Base-by-base conservation (phyloP, 139 green algal genomes). In the Chlamydomonas asymmetrica region DNA sequence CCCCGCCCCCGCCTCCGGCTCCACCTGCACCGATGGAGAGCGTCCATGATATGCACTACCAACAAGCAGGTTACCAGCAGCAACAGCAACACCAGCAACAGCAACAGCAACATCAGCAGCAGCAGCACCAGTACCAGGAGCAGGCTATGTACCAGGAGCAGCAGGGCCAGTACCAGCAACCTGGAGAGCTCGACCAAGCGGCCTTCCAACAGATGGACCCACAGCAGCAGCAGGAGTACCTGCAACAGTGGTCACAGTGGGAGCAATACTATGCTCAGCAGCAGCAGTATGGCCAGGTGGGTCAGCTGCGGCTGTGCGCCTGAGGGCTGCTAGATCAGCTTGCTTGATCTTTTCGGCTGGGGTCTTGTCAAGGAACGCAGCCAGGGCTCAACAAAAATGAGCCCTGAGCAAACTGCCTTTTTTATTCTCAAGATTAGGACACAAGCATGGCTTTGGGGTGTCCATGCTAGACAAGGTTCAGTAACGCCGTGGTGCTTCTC, bases 181-280 rank as follows among this genome's bases (percentile, higher is more conserved):
- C 59, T 34, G 1, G 40, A 29, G 31, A 34, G 35, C 8, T 37
- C 10, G 25, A 69, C 25, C 62, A 68, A 32, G 38, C n/a, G n/a
- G 40, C 29, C 3, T 76, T 76, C 22, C 4, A 35, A 22, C 41
- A 31, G 25, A 76, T 88, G 73, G 79, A 76, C 5, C 63, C 79
- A 6, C 80, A 84, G 34, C 83, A 88, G 76, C 82, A 87, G 72
- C 76, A 76, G 25, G 63, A 73, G 1, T 82, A 81, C 75, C 82
- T 85, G 80, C 67, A 82, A 73, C 83, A 88, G 76, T 88, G 80
- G 73, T 69, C 83, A 57, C 73, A 84, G 37, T 82, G 79, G 57
- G 37, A 63, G 56, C 73, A 84, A 56, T 48, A 57, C 29, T 67
- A 80, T 52, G 74, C 65, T 25, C 68, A 78, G 41, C 68, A 79